phyloP scores from a whole-genome alignment of 768 basidiomycete species.

The Collybia sp. region DNA sequence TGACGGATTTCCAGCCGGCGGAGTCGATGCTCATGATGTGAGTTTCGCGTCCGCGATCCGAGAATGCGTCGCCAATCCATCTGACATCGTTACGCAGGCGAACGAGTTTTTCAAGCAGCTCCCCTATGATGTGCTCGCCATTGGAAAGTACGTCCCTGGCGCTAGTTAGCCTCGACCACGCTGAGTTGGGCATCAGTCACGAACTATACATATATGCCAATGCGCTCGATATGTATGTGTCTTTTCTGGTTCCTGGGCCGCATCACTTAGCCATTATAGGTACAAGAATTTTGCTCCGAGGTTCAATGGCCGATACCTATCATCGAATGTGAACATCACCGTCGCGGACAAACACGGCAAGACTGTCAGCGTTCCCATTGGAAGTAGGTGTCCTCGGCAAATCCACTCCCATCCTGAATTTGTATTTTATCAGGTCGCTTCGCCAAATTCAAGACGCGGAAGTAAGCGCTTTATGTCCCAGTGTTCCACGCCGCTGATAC shows the following conservation, averaged over 20 bases:
- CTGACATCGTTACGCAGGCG: slow-evolving; percentile 32
- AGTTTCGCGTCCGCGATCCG: slow-evolving; percentile 6
- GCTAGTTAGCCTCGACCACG: background rate
- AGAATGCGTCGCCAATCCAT: no score
- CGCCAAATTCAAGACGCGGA: slow-evolving; percentile 67
- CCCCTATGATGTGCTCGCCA: slow-evolving; percentile 78
- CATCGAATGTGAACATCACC: slow-evolving; percentile 87
- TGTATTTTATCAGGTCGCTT: slow-evolving; percentile 40
- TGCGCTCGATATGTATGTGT: slow-evolving; percentile 57
- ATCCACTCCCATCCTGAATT: background rate
- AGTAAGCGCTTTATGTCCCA: slow-evolving; percentile 34
- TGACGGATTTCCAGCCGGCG: slow-evolving; percentile 68
- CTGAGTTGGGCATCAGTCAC: slow-evolving; percentile 40
- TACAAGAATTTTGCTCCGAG: slow-evolving; percentile 59
- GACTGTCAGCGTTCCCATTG: slow-evolving; percentile 31
- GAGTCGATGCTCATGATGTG: slow-evolving; percentile 71
- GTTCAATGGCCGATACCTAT: slow-evolving; percentile 69
- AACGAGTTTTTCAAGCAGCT: slow-evolving; percentile 70
- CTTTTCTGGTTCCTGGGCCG: background rate
- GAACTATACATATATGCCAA: slow-evolving; percentile 75
- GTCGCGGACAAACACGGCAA: slow-evolving; percentile 37
- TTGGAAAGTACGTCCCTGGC: slow-evolving; percentile 65
- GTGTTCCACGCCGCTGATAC: background rate
- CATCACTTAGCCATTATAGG: slow-evolving; percentile 23
- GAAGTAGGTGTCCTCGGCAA: slow-evolving; percentile 16